Evolutionary conservation across 139 green algal genomes (phyloP), one percentile per base, ranked within the genome.

Genomic region (Coelastrella sp.): DNA sequence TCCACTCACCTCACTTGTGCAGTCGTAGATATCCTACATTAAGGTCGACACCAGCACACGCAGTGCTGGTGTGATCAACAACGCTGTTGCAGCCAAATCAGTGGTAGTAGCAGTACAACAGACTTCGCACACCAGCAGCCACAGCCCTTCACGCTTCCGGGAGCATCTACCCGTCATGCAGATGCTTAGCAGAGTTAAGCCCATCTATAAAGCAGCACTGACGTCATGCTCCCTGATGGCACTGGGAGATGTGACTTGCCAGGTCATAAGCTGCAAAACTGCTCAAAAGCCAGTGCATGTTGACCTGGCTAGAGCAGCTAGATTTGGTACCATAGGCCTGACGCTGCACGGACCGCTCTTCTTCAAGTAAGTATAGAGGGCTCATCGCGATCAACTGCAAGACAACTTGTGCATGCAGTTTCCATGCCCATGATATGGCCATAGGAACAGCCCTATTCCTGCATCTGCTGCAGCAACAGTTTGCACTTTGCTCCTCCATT

Each of bases 281-380:
- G 48, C 34, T 41, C 32, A 7, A 27, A 83, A 62, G 45, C 41
- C 80, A 11, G 5, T 79, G 23, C 34, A 43, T 0, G 30, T 79
- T 40, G 77, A 91, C 85, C 45, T 64, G 13, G 45, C 57, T 45
- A 72, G 90, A n/a, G 78, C 87, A 2, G 60, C 41, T 3, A 74
- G 86, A 9, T 91, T 92, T 67, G 87, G 75, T 5, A 2, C 89
- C 11, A 74, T 92, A 15, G 89, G 89, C 0, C 34, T 85, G 25
- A 88, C 83, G 0, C 67, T 92, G 15, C 89, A 92, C 50, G 89
- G 89, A 4, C 89, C 89, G 30, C 88, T 89, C 41, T 91, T 92
- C 75, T 85, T 83, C 38, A 59, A 53, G 75, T 82, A n/a, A 51
- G 73, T 34, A 9, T 71, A 41, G 7, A 27, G 45, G 11, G 15